Evolutionary conservation across 73 alveolate species (phyloP).

Genomic region (Paramecium primaurelia): DNA sequence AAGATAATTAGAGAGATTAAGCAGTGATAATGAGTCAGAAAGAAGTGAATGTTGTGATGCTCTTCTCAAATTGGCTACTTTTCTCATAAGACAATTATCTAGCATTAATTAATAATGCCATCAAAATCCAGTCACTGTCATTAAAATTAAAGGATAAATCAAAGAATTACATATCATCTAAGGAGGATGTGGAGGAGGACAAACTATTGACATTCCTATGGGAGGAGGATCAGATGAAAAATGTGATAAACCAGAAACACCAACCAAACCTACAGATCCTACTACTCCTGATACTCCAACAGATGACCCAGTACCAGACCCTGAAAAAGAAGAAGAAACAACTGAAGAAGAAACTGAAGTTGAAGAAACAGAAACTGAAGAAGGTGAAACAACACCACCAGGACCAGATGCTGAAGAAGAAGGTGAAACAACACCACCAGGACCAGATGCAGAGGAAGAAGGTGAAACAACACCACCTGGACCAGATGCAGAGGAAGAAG

Average conservation of each 20-base stretch:
- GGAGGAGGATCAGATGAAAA: constrained; percentile 1
- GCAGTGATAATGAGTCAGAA: not conserved
- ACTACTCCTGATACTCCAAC: not conserved
- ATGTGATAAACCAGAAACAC: not conserved
- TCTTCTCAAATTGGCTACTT: constrained; percentile 43
- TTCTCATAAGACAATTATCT: constrained; percentile 11
- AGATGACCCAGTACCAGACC: constrained; percentile 5
- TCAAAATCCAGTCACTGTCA: constrained; percentile 44
- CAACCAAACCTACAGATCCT: not conserved
- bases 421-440: not conserved
- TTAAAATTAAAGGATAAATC: constrained; percentile 37
- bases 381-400: not conserved
- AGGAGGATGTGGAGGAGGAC: constrained; percentile 48
- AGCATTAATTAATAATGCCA: constrained; percentile 20
- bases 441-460: not conserved
- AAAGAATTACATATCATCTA: constrained; percentile 23
- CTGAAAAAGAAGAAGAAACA: not conserved
- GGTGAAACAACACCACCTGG: not conserved
- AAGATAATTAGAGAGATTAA: not conserved
- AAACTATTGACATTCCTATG: constrained; percentile 32
- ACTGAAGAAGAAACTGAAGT: not conserved
- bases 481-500: not conserved
- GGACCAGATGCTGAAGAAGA: not conserved
- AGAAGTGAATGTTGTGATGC: constrained; percentile 42
- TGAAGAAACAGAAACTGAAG: not conserved